A percentile compares a stretch with the other conserved stretches of the same genome.
These are phyloP conservation scores for Ganoderma lingzhi DNA, from an alignment of 1,284 basidiomycete genomes.

Conservation along the genomic window DNA sequence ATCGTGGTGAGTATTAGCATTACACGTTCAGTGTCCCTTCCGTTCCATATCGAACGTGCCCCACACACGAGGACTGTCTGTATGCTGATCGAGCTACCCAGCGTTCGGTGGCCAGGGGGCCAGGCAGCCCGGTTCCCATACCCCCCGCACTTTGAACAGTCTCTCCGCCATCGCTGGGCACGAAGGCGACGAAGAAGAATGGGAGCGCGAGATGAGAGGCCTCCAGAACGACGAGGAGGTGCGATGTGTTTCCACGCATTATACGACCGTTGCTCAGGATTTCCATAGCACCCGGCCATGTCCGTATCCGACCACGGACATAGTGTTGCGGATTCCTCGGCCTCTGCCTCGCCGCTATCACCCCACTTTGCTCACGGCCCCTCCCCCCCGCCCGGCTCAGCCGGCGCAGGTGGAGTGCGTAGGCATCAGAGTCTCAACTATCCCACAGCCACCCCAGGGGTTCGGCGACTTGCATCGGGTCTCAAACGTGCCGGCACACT, in stretches of 20 bases:
- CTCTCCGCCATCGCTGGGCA: constrained; percentile 83
- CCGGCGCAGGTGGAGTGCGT: constrained; percentile 71
- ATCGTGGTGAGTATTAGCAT: constrained; percentile 67
- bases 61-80: constrained; percentile 5
- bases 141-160: constrained; percentile 80
- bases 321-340: constrained; percentile 57
- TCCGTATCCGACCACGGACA: constrained; percentile 53
- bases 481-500: constrained; percentile 81
- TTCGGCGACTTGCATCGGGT: constrained; percentile 56
- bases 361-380: constrained; percentile 65
- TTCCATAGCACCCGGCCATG: constrained; percentile 33
- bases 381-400: constrained; percentile 73
- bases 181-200: constrained; percentile 85
- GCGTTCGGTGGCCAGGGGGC: constrained; percentile 57
- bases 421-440: constrained; percentile 83
- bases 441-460: constrained; percentile 57
- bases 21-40: constrained; percentile 15
- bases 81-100: constrained; percentile 32
- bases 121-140: constrained; percentile 64
- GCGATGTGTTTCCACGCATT: constrained; percentile 14
- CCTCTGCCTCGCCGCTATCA: constrained; percentile 65
- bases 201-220: constrained; percentile 74
- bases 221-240: constrained; percentile 71
- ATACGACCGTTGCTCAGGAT: constrained; percentile 5
- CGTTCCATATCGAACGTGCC: constrained; percentile 14